Evolutionary conservation across 2,329 filamentous ascomycete species (phyloP).

Genomic region (Dactylellina parvicollis): DNA sequence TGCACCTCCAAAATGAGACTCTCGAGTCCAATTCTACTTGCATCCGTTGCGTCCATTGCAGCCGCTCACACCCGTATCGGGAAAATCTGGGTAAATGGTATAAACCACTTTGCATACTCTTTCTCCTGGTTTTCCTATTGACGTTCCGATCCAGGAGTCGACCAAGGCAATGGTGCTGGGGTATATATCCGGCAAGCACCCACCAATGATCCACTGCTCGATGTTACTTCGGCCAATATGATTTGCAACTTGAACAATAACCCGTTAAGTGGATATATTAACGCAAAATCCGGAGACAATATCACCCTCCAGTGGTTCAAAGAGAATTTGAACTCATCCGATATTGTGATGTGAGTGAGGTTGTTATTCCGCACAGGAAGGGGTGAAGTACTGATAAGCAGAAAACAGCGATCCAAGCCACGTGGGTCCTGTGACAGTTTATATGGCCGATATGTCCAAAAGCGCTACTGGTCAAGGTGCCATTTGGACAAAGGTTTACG

Average conservation of each 20-base stretch:
- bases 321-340: constrained; percentile 11
- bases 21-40: not conserved
- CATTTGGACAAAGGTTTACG: constrained; percentile 66
- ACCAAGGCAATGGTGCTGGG: constrained; percentile 33
- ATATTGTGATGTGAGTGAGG: constrained; percentile 15
- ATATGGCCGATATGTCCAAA: constrained; percentile 21
- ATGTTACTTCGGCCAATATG: constrained; percentile 17
- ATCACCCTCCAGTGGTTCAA: constrained; percentile 24
- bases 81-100: constrained; percentile 27
- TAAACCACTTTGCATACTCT: not conserved
- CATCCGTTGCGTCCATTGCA: constrained; percentile 2
- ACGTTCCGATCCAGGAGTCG: not conserved
- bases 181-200: constrained; percentile 23
- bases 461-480: constrained; percentile 62
- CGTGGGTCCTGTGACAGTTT: constrained; percentile 19
- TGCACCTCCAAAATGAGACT: not conserved
- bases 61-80: constrained; percentile 16
- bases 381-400: not conserved
- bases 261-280: constrained; percentile 10
- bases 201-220: constrained; percentile 16
- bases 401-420: constrained; percentile 12
- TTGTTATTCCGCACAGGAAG: not conserved
- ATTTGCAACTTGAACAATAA: constrained; percentile 31
- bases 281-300: constrained; percentile 6
- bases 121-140: not conserved